Evolutionary conservation across 768 basidiomycete genomes (phyloP), one percentile per base, ranked within the genome.

Genomic region (Harrya chromipes): DNA sequence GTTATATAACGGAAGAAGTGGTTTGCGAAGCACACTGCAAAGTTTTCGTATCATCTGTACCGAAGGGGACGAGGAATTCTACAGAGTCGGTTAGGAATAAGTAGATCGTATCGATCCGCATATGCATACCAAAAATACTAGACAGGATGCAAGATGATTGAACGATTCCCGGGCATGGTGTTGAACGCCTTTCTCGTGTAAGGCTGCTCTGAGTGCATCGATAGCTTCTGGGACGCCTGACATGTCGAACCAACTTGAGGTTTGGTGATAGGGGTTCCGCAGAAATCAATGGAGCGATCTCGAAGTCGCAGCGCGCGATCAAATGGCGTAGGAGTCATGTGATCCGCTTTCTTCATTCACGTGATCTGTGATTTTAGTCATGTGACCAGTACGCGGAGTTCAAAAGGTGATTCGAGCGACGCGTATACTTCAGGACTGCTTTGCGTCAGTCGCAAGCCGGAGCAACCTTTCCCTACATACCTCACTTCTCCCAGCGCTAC

Each of bases 1-100:
- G 27, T 59, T 56, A 49, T 82, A 83, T 7, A 82, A 57, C n/a
- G 72, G 71, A 36, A 72, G 52, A 34, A 82, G 58, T 20, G 71
- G 69, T 35, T 66, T 58, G 46, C 79, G 73, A 38, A 83, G 68
- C 43, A 74, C 63, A 4, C 62, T 56, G 6, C 66, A 55, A 40
- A 83, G 62, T 47, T 70, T 74, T 21, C 58, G 60, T n/a, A 72
- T 60, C 20, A 68, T 67, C 46, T 68, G 55, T n/a, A 62, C 37
- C 13, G 76, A 74, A 13, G 72, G 59, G 3, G 67, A 50, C 2
- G 73, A 68, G 1, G 70, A 65, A 43, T 76, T 71, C 77, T 80
- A 41, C 14, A 21, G 14, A 40, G 35, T 45, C 13, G n/a, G 26
- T 46, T n/a, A 44, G n/a, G 43, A 16, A 9, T 31, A n/a, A 11